phyloP scores from a whole-genome alignment of 176 grass and related monocot genomes.

The Aegilops speltoides region DNA sequence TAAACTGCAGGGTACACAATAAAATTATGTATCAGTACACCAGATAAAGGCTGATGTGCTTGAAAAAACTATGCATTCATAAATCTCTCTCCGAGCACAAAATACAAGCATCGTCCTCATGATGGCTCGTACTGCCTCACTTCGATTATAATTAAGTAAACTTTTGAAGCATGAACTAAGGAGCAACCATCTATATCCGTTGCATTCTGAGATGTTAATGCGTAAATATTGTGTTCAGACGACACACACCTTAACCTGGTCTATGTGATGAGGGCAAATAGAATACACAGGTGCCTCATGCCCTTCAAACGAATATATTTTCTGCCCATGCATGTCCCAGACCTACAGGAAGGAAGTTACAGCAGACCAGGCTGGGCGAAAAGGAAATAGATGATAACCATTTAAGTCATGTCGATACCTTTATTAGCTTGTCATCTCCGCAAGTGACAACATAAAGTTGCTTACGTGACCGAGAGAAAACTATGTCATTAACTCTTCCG shows the following conservation, averaged over 20 bases:
- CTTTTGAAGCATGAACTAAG: neutral
- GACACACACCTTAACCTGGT: constrained; percentile 65
- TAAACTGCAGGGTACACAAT: constrained; percentile 59
- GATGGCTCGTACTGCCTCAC: neutral
- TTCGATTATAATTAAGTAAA: neutral
- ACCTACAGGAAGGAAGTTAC: constrained; percentile 61
- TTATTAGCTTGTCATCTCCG: constrained; percentile 97
- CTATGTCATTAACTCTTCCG: constrained; percentile 92
- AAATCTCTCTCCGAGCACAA: neutral
- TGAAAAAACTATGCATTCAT: neutral
- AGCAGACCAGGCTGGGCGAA: constrained; percentile 16
- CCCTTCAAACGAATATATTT: constrained; percentile 76
- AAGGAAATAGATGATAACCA: neutral
- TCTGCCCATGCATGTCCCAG: constrained; percentile 81
- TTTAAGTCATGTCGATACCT: constrained; percentile 42
- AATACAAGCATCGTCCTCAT: neutral
- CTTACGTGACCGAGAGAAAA: constrained; percentile 76
- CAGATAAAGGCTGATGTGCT: neutral
- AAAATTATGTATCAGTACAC: constrained; percentile 5
- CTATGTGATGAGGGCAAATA: constrained; percentile 82
- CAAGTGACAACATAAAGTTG: constrained; percentile 84
- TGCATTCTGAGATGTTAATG: neutral
- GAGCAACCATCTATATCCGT: constrained; percentile 1
- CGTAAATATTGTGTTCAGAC: neutral
- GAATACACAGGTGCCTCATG: constrained; percentile 94